Evolutionary conservation across 129 eudicot species (phyloP).

Genomic region (Erigeron canadensis): DNA sequence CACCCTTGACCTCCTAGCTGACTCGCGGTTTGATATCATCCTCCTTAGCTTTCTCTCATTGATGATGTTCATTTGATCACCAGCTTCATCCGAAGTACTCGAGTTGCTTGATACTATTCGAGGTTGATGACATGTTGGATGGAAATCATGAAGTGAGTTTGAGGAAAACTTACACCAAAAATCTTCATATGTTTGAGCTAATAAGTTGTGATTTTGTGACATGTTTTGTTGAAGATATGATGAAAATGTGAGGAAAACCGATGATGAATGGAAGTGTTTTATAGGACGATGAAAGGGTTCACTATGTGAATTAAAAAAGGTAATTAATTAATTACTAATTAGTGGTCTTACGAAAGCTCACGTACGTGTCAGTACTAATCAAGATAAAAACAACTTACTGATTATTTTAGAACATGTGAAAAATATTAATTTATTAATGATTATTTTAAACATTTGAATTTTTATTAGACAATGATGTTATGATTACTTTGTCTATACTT

Average conservation of each 20-base stretch:
- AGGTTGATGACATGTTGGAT: slow-evolving; percentile 15
- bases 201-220: neutral
- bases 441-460: no score
- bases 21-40: slow-evolving; percentile 47
- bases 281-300: slow-evolving; percentile 18
- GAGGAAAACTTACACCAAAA: neutral
- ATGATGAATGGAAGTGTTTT: slow-evolving; percentile 9
- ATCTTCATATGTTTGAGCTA: neutral
- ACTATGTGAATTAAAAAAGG: neutral
- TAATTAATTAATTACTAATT: no score
- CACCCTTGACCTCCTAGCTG: slow-evolving; percentile 43
- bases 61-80: slow-evolving; percentile 12
- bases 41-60: slow-evolving; percentile 39
- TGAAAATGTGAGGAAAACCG: slow-evolving; percentile 6
- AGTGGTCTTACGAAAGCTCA: slow-evolving; percentile 9
- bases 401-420: no score
- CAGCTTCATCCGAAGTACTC: slow-evolving; percentile 32
- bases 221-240: neutral
- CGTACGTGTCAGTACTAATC: neutral
- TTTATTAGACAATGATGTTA: no score
- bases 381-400: no score
- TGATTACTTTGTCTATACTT: no score
- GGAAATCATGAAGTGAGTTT: slow-evolving; percentile 8
- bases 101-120: slow-evolving; percentile 25
- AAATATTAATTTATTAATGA: no score